phyloP scores from a whole-genome alignment of 306 rosid species.

The Quercus rubra region DNA sequence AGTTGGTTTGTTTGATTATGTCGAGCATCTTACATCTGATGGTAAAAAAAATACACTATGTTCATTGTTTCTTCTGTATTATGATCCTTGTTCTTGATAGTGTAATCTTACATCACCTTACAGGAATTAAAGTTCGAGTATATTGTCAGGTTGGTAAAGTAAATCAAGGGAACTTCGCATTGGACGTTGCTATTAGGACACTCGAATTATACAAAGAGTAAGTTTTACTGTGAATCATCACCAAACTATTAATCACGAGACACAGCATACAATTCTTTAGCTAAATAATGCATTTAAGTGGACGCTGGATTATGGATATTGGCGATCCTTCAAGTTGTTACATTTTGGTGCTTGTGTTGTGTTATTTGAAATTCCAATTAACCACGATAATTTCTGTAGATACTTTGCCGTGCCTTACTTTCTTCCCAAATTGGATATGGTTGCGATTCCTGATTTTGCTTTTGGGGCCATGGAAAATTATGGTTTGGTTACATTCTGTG shows the following conservation, averaged over 20 bases:
- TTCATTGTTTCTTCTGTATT: neutral
- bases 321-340: neutral
- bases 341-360: constrained; percentile 1
- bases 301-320: neutral
- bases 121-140: constrained; percentile 91
- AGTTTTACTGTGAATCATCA: constrained; percentile 20
- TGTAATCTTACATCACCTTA: constrained; percentile 50
- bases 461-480: constrained; percentile 98
- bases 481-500: constrained; percentile 89
- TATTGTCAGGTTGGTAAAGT: constrained; percentile 88
- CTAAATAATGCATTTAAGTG: constrained; percentile 8
- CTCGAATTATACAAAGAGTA: constrained; percentile 78
- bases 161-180: constrained; percentile 83
- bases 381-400: constrained; percentile 41
- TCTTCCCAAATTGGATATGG: constrained; percentile 91
- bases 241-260: neutral
- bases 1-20: constrained; percentile 83
- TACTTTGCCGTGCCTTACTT: constrained; percentile 83
- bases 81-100: neutral
- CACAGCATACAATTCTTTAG: constrained; percentile 7
- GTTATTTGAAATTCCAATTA: constrained; percentile 14
- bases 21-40: constrained; percentile 81
- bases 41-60: constrained; percentile 39
- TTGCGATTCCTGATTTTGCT: constrained; percentile 94
- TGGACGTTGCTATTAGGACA: constrained; percentile 72